Evolutionary conservation across 1,284 basidiomycete genomes (phyloP).

Genomic region (Blastosporella zonata): DNA sequence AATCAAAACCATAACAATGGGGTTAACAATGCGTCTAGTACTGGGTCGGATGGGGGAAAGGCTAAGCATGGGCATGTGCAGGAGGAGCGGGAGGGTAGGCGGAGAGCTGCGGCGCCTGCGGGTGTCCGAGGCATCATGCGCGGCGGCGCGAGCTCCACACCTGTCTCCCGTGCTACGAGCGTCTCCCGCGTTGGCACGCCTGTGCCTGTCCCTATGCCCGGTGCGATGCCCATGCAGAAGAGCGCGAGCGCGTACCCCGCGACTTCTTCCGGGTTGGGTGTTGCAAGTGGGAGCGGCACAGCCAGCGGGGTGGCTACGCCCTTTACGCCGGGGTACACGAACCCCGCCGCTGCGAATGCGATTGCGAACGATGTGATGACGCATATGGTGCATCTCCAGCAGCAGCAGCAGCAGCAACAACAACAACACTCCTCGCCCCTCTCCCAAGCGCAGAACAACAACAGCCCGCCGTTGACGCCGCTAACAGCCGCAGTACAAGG

Average conservation of each 20-base stretch:
- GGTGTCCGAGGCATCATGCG: conserved; percentile 1
- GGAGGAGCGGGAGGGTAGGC: conserved; percentile 17
- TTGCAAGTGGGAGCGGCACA: too few relatives aligned
- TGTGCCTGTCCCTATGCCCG: not conserved
- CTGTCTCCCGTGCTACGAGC: conserved; percentile 33
- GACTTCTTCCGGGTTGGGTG: not conserved
- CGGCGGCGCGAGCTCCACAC: conserved; percentile 25
- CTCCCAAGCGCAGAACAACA: not conserved
- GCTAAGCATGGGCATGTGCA: conserved; percentile 5
- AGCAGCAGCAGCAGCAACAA: too few relatives aligned
- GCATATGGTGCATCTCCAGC: not conserved
- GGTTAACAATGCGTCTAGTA: not conserved
- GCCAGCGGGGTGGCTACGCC: conserved; percentile 16
- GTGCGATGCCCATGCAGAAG: not conserved
- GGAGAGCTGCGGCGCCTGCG: conserved; percentile 8
- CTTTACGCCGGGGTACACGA: conserved; percentile 21
- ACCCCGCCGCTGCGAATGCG: conserved; percentile 5
- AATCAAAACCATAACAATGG: conserved; percentile 14
- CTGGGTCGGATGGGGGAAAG: conserved; percentile 1
- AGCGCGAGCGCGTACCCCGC: conserved; percentile 3
- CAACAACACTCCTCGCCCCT: not conserved
- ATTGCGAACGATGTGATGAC: conserved; percentile 5
- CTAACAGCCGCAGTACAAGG: conserved; percentile 22
- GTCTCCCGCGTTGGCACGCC: conserved; percentile 33
- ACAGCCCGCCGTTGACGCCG: conserved; percentile 22